Evolutionary conservation across 2,329 filamentous ascomycete species (phyloP).

Genomic region (Monascus ruber): DNA sequence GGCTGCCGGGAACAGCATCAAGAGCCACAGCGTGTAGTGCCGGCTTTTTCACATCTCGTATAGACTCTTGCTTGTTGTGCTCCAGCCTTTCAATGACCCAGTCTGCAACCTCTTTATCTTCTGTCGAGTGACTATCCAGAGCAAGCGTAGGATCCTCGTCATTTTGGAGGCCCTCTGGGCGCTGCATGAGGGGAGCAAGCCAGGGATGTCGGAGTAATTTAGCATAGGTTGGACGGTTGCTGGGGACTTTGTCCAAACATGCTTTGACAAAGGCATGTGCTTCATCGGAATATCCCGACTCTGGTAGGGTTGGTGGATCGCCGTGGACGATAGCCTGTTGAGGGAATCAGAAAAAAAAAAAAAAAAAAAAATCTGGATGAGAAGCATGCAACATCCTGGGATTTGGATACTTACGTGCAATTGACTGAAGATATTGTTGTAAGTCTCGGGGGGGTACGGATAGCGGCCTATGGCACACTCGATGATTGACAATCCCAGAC

Average conservation of each 20-base stretch:
- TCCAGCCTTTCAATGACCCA: constrained; percentile 71
- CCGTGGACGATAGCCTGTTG: constrained; percentile 89
- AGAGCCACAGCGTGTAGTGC: constrained; percentile 80
- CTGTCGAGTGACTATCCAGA: constrained; percentile 32
- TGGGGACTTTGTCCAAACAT: constrained; percentile 86
- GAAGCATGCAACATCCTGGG: background rate
- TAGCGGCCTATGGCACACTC: constrained; percentile 92
- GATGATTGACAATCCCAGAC: constrained; percentile 83
- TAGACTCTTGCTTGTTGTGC: constrained; percentile 49
- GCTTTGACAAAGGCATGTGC: constrained; percentile 79
- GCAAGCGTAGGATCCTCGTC: constrained; percentile 25
- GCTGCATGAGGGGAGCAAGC: constrained; percentile 65
- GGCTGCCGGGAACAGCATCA: constrained; percentile 49
- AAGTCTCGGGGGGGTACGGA: constrained; percentile 93
- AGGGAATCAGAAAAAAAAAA: constrained; percentile 9
- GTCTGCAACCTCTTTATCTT: constrained; percentile 70
- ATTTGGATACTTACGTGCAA: constrained; percentile 61
- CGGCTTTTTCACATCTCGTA: constrained; percentile 51
- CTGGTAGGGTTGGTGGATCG: constrained; percentile 79
- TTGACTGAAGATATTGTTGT: constrained; percentile 96
- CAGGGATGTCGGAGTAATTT: constrained; percentile 84
- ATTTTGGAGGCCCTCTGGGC: constrained; percentile 56
- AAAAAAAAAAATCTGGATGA: background rate
- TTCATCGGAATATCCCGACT: constrained; percentile 62
- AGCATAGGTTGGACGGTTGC: constrained; percentile 84